Evolutionary conservation across 2,329 filamentous ascomycete species (phyloP), one percentile per base, ranked within the genome.

Genomic region (Paradendryphiella salina): DNA sequence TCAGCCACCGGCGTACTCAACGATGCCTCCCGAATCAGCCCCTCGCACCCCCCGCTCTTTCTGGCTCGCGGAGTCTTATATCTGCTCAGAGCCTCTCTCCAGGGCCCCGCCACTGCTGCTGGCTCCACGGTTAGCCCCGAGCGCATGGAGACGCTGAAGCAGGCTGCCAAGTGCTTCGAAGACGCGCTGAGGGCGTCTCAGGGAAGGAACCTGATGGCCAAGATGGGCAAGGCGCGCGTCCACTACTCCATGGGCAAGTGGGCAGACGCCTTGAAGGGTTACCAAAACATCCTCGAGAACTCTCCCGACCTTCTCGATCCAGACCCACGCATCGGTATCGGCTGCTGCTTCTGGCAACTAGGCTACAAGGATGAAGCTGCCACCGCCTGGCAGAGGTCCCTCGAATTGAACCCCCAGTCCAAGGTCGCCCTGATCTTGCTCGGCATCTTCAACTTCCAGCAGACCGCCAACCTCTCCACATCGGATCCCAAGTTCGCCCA

Each of bases 341-440:
- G 94, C 37, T 94, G 90, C 74, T 99, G 94, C 77, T 87, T 96
- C 72, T 99, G 95, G 94, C 90, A 96, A 73, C 80, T 99, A 21
- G 92, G 92, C 9, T 91, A 90, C 78, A 96, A 95, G 73, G 90
- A 96, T 28, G 90, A 96, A 65, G 94, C 95, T 6, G 93, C 89
- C 69, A 78, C 80, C 39, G 93, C 94, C 10, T 99, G 94, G 94
- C 88, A 96, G 69, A 82, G 94, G 57, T 85, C 88, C 10, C 76
- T 96, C 21, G 89, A 95, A 69, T 82, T 96, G 52, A 86, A 86
- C 65, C 85, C 89, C 0, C 83, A 91, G 18, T 96, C 91, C 17
- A 96, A 96, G 75, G 84, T 91, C 54, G 92, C 92, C 42, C 91
- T 95, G 64, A 90, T 96, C 41, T 81, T 99, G 7, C 83, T 99